A percentile compares a stretch with the other conserved stretches of the same genome.
These are phyloP conservation scores for Thinopyrum elongatum DNA, from an alignment of 176 grass and related monocot genomes.

Conservation along the genomic window DNA sequence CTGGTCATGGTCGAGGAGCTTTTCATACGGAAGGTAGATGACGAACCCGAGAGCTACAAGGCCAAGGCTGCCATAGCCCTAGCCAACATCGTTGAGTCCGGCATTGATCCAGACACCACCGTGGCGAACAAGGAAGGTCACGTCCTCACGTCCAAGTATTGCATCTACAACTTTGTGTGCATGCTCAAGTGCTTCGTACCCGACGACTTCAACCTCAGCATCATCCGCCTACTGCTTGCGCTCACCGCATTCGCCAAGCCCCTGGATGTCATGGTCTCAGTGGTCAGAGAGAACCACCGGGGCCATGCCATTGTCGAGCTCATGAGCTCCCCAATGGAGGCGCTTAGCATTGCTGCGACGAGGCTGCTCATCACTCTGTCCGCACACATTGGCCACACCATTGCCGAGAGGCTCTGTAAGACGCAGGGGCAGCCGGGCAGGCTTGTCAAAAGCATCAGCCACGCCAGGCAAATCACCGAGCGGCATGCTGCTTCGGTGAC, in stretches of 20 bases:
- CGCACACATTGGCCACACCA: constrained; percentile 67
- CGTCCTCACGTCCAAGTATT: constrained; percentile 77
- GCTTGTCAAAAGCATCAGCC: constrained; percentile 54
- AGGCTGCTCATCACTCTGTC: constrained; percentile 69
- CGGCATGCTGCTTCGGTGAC: constrained; percentile 49
- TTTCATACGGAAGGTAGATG: constrained; percentile 53
- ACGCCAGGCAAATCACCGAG: constrained; percentile 44
- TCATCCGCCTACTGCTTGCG: constrained; percentile 59
- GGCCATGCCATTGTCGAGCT: constrained; percentile 61
- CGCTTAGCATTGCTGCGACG: constrained; percentile 42
- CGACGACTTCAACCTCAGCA: constrained; percentile 61
- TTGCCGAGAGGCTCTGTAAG: constrained; percentile 73
- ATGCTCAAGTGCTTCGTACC: constrained; percentile 75
- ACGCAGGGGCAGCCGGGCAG: constrained; percentile 59
- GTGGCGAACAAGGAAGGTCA: constrained; percentile 92
- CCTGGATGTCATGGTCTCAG: constrained; percentile 47
- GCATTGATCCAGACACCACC: constrained; percentile 54
- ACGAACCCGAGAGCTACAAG: constrained; percentile 50
- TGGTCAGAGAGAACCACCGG: constrained; percentile 56
- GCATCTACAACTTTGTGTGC: constrained; percentile 76
- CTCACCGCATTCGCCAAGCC: constrained; percentile 46
- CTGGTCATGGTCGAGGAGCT: constrained; percentile 69
- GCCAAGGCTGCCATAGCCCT: constrained; percentile 55
- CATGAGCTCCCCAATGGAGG: constrained; percentile 48
- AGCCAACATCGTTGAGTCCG: constrained; percentile 67